Base-by-base conservation (phyloP, 345 rosid species). In the Sisymbrium altissimum region DNA sequence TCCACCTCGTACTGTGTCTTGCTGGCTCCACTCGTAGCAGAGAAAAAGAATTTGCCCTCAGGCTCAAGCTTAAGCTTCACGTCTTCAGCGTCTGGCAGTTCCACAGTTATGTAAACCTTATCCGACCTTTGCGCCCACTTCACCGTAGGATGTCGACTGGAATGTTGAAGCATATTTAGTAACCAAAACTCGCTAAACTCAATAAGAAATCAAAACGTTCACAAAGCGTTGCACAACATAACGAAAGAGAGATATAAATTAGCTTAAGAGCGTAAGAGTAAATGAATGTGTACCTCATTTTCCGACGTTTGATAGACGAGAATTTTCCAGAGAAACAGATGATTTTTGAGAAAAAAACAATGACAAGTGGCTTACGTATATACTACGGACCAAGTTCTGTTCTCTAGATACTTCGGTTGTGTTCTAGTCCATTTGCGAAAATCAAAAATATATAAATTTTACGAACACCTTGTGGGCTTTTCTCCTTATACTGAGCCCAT, bases 41-140 rank as follows among this genome's bases (percentile, higher is more conserved):
- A 81, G 66, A 88, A 88, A 53, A 66, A 55, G 71, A 88, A 75
- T 7, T 80, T 83, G 18, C 92, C 89, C 65, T 83, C 84, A 5
- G 88, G 88, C 69, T 83, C 89, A 45, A 84, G 78, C 75, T 83
- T 84, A 40, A 84, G 79, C 76, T 88, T 84, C 19, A 79, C 83
- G 63, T 86, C 79, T 77, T 84, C 80, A 13, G 88, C 87, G 67
- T 88, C 89, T 2, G 87, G 87, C 44, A 88, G 65, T 14, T 77
- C 84, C 44, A 88, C 64, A 0, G 87, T 88, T 27, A 88, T 65
- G 78, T 71, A 86, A 39, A 88, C 76, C 63, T 58, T 80, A 44
- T 86, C 88, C 3, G 70, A 72, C 59, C 84, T 83, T 83, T 84
- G 88, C 14, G 89, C 92, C 88, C 92, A 87, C 70, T 85, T 84